Evolutionary conservation across 1,284 basidiomycete genomes (phyloP).

Genomic region (Farysia itapuensis): DNA sequence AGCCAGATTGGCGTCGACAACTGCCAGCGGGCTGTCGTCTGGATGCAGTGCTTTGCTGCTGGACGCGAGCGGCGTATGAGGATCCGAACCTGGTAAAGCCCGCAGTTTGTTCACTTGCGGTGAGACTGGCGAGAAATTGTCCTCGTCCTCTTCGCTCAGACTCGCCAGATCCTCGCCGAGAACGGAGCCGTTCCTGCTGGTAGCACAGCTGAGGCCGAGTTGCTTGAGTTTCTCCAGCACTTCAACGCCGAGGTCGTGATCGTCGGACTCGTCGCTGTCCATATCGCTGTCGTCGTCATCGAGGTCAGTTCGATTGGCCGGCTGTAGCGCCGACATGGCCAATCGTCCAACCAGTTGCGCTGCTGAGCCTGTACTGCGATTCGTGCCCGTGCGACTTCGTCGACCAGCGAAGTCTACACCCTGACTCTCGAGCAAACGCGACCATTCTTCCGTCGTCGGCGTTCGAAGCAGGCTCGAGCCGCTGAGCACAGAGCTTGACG

Average conservation of each 20-base stretch:
- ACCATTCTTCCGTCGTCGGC: slow-evolving; percentile 55
- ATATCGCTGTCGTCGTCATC: slow-evolving; percentile 22
- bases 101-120: slow-evolving; percentile 16
- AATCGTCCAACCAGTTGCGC: slow-evolving; percentile 16
- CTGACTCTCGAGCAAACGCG: slow-evolving; percentile 46
- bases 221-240: slow-evolving; percentile 36
- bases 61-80: slow-evolving; percentile 25
- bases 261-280: slow-evolving; percentile 34
- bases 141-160: slow-evolving; percentile 42
- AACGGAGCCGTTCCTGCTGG: slow-evolving; percentile 41
- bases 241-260: slow-evolving; percentile 23
- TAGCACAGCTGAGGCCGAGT: slow-evolving; percentile 30
- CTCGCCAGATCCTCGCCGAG: slow-evolving; percentile 32
- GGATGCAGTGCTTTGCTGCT: slow-evolving; percentile 4
- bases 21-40: not conserved
- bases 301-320: slow-evolving; percentile 5
- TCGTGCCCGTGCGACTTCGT: slow-evolving; percentile 22
- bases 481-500: slow-evolving; percentile 13
- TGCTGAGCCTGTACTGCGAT: slow-evolving; percentile 22
- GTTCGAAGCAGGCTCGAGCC: slow-evolving; percentile 37
- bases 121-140: slow-evolving; percentile 25
- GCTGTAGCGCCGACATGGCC: slow-evolving; percentile 7
- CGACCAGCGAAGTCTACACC: slow-evolving; percentile 28
- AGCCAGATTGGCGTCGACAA: slow-evolving; percentile 2
- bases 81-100: slow-evolving; percentile 4